Evolutionary conservation across 306 rosid genomes (phyloP).

Genomic region (Vigna angularis): DNA sequence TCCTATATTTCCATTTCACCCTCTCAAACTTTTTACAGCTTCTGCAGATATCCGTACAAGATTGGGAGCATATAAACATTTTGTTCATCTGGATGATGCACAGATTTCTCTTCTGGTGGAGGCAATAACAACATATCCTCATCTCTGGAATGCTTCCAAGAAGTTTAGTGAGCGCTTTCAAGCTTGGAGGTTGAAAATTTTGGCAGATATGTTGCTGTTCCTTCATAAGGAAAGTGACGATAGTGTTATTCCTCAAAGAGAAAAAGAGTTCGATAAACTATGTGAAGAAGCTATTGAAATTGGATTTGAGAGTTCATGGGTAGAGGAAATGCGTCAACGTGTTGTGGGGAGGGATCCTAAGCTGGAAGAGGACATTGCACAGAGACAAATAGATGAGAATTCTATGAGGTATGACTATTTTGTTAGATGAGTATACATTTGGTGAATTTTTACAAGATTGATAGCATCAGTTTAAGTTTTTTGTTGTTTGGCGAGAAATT

Average conservation of each 20-base stretch:
- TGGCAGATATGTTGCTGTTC: slow-evolving; percentile 15
- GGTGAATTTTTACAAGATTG: not conserved
- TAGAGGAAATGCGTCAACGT: slow-evolving; percentile 30
- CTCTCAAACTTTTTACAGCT: too few relatives aligned
- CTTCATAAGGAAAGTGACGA: not conserved
- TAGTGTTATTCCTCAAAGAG: slow-evolving; percentile 9
- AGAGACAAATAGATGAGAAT: not conserved
- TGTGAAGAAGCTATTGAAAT: slow-evolving; percentile 14
- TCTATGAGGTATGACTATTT: too few relatives aligned
- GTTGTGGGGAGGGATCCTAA: slow-evolving; percentile 16
- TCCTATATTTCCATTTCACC: too few relatives aligned
- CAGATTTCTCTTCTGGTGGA: slow-evolving; percentile 22
- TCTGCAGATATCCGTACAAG: not conserved
- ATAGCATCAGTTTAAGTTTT: too few relatives aligned
- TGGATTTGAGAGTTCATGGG: slow-evolving; percentile 37
- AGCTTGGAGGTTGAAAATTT: slow-evolving; percentile 15
- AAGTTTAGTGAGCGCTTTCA: slow-evolving; percentile 28
- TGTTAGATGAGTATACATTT: too few relatives aligned
- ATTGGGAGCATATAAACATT: slow-evolving; percentile 22
- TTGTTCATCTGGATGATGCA: slow-evolving; percentile 31
- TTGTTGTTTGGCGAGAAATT: too few relatives aligned
- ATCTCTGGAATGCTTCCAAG: slow-evolving; percentile 11
- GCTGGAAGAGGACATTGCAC: not conserved
- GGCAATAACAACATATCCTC: slow-evolving; percentile 31
- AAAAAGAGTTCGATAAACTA: slow-evolving; percentile 22